Evolutionary conservation across 495 filamentous ascomycete genomes (phyloP), one percentile per base, ranked within the genome.

Genomic region (Talaromyces borbonicus): DNA sequence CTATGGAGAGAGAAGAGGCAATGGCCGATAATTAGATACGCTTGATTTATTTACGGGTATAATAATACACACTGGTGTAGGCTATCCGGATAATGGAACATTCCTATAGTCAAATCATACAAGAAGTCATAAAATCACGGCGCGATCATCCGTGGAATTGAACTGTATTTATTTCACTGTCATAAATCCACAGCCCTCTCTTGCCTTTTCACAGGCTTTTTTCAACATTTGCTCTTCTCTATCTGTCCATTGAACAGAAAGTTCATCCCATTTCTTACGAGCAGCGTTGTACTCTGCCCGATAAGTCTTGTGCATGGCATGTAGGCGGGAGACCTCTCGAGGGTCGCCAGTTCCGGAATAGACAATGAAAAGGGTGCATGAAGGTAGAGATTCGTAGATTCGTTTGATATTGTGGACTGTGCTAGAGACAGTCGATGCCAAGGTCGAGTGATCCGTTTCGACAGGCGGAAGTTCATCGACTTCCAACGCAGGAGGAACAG

Each of bases 161-260:
- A n/a, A n/a, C n/a, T n/a, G n/a, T n/a, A n/a, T n/a, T n/a, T 58
- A 84, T 56, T 90, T 95, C 19, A 95, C 79, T 46, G 72, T 75
- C 56, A 95, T 70, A 54, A 97, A 93, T 5, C 81, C 89, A 46
- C 94, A 72, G 1, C 90, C 88, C 24, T 81, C 66, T 29, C 89
- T 75, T 1, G 90, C 89, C 30, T 66, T 65, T 48, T 71, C 68
- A 47, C 80, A 79, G 0, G 88, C 90, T 54, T 66, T 74, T 58
- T 75, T 81, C 53, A 95, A 59, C 30, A 75, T 79, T 63, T 93
- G 84, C 25, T 88, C 84, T 60, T 97, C 90, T 3, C 55, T 67
- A 60, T 95, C 88, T 8, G 90, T 95, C 90, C 90, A 97, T 61
- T 89, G 80, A 23, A 95, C 82, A 48, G 65, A 85, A 37, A 95